phyloP scores from a whole-genome alignment of 257 asterid species.

The Solanum microdontum region DNA sequence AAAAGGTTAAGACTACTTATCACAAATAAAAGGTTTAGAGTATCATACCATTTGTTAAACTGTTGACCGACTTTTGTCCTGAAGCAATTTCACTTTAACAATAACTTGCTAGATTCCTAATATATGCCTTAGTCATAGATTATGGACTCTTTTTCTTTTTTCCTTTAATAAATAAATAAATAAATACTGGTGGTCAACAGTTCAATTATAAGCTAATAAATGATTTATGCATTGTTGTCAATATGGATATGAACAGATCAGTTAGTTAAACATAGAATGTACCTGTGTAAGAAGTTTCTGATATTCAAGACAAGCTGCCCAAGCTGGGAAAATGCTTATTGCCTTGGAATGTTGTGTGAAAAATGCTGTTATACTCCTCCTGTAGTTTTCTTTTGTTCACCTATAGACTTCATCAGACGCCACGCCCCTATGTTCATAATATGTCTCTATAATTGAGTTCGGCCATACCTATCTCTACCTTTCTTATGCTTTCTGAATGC shows the following conservation, averaged over 20 bases:
- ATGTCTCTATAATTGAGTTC: not conserved
- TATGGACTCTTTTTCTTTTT: not conserved
- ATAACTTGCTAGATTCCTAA: not conserved
- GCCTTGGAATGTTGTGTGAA: not conserved
- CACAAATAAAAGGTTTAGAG: not conserved
- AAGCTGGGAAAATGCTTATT: not conserved
- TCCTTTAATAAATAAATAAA: not conserved
- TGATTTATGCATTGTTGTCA: not conserved
- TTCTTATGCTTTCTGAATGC: not conserved
- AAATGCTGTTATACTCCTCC: not conserved
- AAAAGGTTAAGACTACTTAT: not conserved
- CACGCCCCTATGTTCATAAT: not conserved
- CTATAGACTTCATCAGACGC: not conserved
- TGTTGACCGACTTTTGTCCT: not conserved
- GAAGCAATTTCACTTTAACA: not conserved
- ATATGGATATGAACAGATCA: not conserved
- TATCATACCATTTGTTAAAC: not conserved
- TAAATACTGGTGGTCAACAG: not conserved
- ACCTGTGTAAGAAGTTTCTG: not conserved
- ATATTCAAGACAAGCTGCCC: not conserved
- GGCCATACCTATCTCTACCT: not conserved
- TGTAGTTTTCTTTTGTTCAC: not conserved
- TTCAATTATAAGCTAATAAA: not conserved
- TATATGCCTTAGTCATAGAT: not conserved
- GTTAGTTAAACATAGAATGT: not conserved